These are phyloP conservation scores for Leccinum fallax DNA, from an alignment of 1,284 basidiomycete species.

Conservation along the genomic window DNA sequence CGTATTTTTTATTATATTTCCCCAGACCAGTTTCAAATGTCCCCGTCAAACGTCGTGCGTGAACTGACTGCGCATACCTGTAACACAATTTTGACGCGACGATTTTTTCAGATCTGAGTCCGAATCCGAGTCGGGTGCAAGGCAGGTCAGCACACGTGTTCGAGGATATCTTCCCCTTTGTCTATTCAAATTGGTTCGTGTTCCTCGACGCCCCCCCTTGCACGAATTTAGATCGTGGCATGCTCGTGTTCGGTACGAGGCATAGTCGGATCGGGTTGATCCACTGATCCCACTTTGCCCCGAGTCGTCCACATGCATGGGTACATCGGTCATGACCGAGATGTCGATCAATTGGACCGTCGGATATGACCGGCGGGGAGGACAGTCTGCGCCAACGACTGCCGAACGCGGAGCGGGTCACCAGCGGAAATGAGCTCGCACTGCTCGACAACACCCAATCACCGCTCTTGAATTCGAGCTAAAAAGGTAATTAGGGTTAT, in stretches of 20 bases:
- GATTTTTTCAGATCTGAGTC: not conserved
- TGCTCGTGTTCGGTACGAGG: not conserved
- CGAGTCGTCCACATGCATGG: not conserved
- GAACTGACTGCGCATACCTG: not conserved
- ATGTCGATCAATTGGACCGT: not conserved
- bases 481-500: not conserved
- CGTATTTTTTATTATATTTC: not conserved
- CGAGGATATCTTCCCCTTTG: not conserved
- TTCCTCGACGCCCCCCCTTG: not conserved
- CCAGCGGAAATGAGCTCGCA: not conserved
- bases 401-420: not conserved
- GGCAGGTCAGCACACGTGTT: not conserved
- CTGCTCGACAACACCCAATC: not conserved
- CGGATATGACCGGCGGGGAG: not conserved
- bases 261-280: not conserved
- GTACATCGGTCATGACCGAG: not conserved
- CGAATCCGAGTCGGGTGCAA: not conserved
- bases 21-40: not conserved
- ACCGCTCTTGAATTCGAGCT: not conserved
- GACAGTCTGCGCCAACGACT: not conserved
- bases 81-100: not conserved
- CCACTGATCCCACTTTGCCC: not conserved
- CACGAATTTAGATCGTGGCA: not conserved
- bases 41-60: not conserved
- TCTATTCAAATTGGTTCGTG: not conserved